Evolutionary conservation across 2,329 filamentous ascomycete genomes (phyloP), one percentile per base, ranked within the genome.

Genomic region (Incumbomyces lentus): DNA sequence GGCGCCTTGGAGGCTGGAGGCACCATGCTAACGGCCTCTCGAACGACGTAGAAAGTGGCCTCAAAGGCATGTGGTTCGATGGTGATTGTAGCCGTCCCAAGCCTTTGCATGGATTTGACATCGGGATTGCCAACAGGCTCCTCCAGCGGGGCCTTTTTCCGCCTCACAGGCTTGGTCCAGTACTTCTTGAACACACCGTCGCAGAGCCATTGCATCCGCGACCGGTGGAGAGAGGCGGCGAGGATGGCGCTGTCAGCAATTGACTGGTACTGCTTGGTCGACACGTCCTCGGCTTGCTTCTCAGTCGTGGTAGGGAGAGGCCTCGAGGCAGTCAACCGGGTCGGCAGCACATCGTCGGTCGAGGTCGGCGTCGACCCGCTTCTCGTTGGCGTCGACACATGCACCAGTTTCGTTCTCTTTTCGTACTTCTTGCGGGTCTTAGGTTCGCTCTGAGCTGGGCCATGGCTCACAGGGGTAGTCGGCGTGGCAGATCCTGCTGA

Each of bases 51-150:
- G 18, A 78, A 64, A 54, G 72, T 69, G 14, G 73, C 74, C 50
- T 79, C 75, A 52, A 82, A 78, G 6, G 75, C 73, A 61, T 82
- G 77, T 41, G 79, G 79, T 51, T 81, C 79, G 40, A 82, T 73
- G 30, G 75, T 72, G 43, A 82, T 68, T 47, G 74, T 72, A 54
- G 75, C 78, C 49, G 70, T 67, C 39, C 79, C 78, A 30, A 78
- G 63, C 55, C 71, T 73, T 8, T 67, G 61, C 68, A 77, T 75
- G 5, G 70, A 70, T 32, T 76, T 65, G 59, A 72, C 64, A 53
- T 74, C 60, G 1, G 70, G 70, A 39, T 74, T 72, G 46, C 67
- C 64, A 17, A 63, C 60, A 46, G 68, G 66, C 37, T 64, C 62
- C 44, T 69, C 69, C 17, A 61, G 57, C 43, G 72, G 67, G 35